phyloP scores from a whole-genome alignment of 1,139 yeast species.

The Yamadazyma aaseri region DNA sequence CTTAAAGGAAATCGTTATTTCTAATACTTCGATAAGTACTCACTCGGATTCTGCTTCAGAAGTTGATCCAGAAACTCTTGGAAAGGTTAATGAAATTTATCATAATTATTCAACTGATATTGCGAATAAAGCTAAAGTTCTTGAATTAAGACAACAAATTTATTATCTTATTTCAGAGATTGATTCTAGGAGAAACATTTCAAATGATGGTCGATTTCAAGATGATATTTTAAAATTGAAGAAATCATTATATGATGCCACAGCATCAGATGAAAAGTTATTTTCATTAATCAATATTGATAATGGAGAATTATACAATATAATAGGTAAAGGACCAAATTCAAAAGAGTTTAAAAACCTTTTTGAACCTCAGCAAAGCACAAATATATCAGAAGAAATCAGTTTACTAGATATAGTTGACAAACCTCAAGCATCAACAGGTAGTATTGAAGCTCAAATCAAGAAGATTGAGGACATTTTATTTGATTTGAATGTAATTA shows the following conservation, averaged over 20 bases:
- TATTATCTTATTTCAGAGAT: constrained; percentile 35
- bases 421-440: constrained; percentile 33
- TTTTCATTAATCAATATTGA: constrained; percentile 33
- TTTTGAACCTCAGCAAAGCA: constrained; percentile 19
- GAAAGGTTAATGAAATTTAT: constrained; percentile 29
- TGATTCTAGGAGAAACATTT: constrained; percentile 23
- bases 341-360: constrained; percentile 32
- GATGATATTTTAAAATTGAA: constrained; percentile 59
- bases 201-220: constrained; percentile 20
- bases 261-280: constrained; percentile 62
- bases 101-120: constrained; percentile 22
- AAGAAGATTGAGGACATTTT: constrained; percentile 46
- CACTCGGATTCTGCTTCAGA: constrained; percentile 6
- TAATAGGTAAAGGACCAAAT: constrained; percentile 33
- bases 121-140: constrained; percentile 23
- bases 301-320: constrained; percentile 24
- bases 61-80: constrained; percentile 18
- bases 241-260: constrained; percentile 66
- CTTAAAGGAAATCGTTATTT: constrained; percentile 41
- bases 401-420: constrained; percentile 56
- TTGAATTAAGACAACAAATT: constrained; percentile 39
- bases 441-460: constrained; percentile 30
- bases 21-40: constrained; percentile 3
- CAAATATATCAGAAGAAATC: constrained; percentile 26
- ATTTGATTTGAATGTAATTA: constrained; percentile 43